Evolutionary conservation across 2,329 filamentous ascomycete species (phyloP), one percentile per base, ranked within the genome.

Genomic region (Cladophialophora carrionii): DNA sequence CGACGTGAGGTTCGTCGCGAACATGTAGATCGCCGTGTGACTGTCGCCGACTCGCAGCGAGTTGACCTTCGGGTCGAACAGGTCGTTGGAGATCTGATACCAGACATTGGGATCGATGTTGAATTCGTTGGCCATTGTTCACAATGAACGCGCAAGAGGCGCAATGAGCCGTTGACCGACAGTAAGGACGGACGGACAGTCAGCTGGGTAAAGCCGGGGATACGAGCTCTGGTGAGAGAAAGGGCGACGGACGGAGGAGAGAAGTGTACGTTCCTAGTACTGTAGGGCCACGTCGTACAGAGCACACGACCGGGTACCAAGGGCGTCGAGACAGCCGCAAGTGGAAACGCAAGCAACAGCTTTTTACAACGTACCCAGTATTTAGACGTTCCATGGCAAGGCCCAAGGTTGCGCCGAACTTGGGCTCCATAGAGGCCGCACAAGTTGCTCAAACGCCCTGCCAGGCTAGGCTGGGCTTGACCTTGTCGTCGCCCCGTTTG

Each of bases 101-200:
- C 52, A 54, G 52, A 54, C 52, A 54, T 54, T 54, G 24, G 52
- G 52, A 54, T 54, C 52, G 52, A 54, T 31, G n/a, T 54, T 54
- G 52, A 54, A 54, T 20, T 54, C 52, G 52, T 54, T 54, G 24
- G 29, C 24, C 26, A 54, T 54, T 17, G 9, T 20, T 22, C 20
- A 22, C 20, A 26, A 49, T 2, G 20, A 20, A 4, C 7, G 20
- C 20, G 20, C 48, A n/a, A 22, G 4, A 22, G 8, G 48, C 48
- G 48, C 48, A 29, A 51, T 1, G 4, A 51, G 20, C 17, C 48
- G 48, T 51, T 51, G 48, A 17, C 26, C 3, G 17, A 43, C 17
- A 7, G 2, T 8, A 5, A n/a, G n/a, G 37, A 43, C 6, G 17
- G 17, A 43, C 6, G n/a, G 37, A 12, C 14, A 41, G 34, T 12